Conservation (phyloP, 176 grass and related monocot species). For the Triticum aestivum region IWGSC_CS_RefSeq_v2.1 NC_057809.1:68603577-68604076, state of each 20-base stretch:
- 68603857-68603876: too few relatives aligned
- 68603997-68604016: slow-evolving; percentile 85
- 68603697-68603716: slow-evolving; percentile 96
- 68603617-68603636: neutral
- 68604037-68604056: slow-evolving; percentile 84
- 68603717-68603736: slow-evolving; percentile 98
- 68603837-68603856: slow-evolving; percentile 45
- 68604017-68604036: slow-evolving; percentile 85
- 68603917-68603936: slow-evolving; percentile 60
- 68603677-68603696: slow-evolving; percentile 73
- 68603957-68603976: slow-evolving; percentile 93
- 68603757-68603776: slow-evolving; percentile 94
- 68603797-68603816: slow-evolving; percentile 65
- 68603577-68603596: too few relatives aligned
- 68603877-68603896: too few relatives aligned
- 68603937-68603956: slow-evolving; percentile 66
- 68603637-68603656: too few relatives aligned
- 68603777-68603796: slow-evolving; percentile 62
- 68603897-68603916: neutral
- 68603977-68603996: slow-evolving; percentile 93
- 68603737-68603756: slow-evolving; percentile 91
- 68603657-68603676: slow-evolving; percentile 68
- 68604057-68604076: slow-evolving; percentile 83
- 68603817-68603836: slow-evolving; percentile 78
- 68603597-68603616: neutral